Conservation (phyloP, 192 early-diverging fungal species). For the Backusella westeae region DNA sequence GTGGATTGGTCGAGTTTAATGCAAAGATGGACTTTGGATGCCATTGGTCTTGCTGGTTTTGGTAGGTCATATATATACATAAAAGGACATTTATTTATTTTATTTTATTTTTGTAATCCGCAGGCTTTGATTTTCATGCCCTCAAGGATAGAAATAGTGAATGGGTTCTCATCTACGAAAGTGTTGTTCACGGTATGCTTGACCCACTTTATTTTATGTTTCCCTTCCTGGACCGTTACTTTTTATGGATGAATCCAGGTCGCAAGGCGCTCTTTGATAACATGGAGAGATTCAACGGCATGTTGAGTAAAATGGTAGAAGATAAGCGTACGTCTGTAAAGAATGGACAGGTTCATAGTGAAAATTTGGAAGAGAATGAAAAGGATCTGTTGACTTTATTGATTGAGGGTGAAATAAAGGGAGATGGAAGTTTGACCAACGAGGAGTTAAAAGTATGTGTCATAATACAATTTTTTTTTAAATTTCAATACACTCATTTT, state of each 20-base stretch:
- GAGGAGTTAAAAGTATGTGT: constrained; percentile 2
- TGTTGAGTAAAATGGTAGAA: constrained; percentile 3
- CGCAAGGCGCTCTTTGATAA: neutral
- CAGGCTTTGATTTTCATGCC: constrained; percentile 50
- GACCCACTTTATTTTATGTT: constrained; percentile 52
- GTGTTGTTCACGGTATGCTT: constrained; percentile 43
- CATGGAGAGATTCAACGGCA: constrained; percentile 11
- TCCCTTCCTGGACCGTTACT: constrained; percentile 43
- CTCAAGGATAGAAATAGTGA: constrained; percentile 42
- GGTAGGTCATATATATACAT: neutral
- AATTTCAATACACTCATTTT: neutral
- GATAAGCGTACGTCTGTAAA: neutral
- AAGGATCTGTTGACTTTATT: constrained; percentile 32
- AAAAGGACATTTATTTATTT: neutral
- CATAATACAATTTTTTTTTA: neutral
- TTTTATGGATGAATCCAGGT: constrained; percentile 1
- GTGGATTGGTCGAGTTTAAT: constrained; percentile 15
- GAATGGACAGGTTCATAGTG: neutral
- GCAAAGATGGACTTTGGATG: constrained; percentile 26
- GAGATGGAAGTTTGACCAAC: neutral
- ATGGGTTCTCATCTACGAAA: constrained; percentile 45
- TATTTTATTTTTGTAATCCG: neutral
- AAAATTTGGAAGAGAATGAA: constrained; percentile 28
- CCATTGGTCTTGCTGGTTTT: constrained; percentile 26
- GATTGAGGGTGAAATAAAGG: constrained; percentile 18